phyloP scores from a whole-genome alignment of 2,329 filamentous ascomycete species.

The Mycosphaerella arachidis region DNA sequence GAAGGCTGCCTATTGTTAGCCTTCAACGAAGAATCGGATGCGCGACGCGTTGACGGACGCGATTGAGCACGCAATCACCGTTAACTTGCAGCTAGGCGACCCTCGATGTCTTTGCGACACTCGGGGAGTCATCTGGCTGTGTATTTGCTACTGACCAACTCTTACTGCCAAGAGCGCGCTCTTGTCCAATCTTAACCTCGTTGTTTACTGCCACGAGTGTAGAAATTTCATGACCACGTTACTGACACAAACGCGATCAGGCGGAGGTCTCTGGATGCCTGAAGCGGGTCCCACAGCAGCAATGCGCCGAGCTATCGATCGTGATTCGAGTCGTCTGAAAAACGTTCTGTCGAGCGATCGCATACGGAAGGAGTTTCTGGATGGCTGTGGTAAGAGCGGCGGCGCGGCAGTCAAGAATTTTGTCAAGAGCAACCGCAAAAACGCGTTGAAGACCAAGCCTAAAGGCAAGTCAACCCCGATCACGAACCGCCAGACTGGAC shows the following conservation, averaged over 20 bases:
- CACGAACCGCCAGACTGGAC: not conserved
- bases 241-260: conserved; percentile 34
- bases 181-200: too few relatives aligned
- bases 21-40: too few relatives aligned
- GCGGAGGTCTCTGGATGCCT: conserved; percentile 78
- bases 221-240: not conserved
- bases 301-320: conserved; percentile 71
- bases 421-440: conserved; percentile 61
- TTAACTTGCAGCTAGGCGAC: too few relatives aligned
- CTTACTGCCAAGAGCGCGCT: too few relatives aligned
- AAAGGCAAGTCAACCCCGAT: conserved; percentile 56
- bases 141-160: too few relatives aligned
- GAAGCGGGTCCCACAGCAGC: conserved; percentile 61
- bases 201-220: too few relatives aligned
- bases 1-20: too few relatives aligned
- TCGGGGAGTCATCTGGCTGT: too few relatives aligned
- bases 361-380: conserved; percentile 63
- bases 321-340: conserved; percentile 65
- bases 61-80: too few relatives aligned
- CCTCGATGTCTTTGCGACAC: too few relatives aligned
- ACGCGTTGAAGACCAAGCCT: conserved; percentile 77
- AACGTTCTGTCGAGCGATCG: conserved; percentile 56
- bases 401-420: conserved; percentile 54
- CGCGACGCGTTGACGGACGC: too few relatives aligned
- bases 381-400: conserved; percentile 3